Evolutionary conservation across 495 filamentous ascomycete genomes (phyloP), one percentile per base, ranked within the genome.

Genomic region (Xylaria acuta): DNA sequence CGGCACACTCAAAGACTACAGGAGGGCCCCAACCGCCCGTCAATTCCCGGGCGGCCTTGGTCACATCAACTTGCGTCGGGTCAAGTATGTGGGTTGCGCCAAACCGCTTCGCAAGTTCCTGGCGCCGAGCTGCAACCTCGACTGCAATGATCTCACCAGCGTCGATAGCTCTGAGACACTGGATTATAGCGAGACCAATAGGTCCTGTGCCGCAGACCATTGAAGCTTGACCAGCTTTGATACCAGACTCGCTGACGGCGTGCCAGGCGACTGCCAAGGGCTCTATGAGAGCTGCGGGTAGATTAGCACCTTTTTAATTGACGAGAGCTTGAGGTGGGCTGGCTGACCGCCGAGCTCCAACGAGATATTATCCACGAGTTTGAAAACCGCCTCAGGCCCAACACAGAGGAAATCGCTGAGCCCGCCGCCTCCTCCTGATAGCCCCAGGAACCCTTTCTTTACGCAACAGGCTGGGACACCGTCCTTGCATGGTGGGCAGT

Each of bases 181-280:
- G 88, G n/a, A 91, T 82, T 30, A 91, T 82, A 7, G 85, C 82
- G n/a, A 92, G 80, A 7, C 90, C 89, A 53, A 92, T 89, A 0
- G 90, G 89, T 0, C 89, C 90, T 4, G 85, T 89, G 25, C 90
- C 90, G 11, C 91, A 75, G 32, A 92, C 80, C 22, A 92, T 75
- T 4, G 84, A 84, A 3, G 81, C 81, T 64, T 88, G 82, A n/a
- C 81, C 80, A 20, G 77, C 69, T 67, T 89, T 84, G 74, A 89
- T 82, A 0, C 85, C 82, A 20, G 84, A 86, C 54, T 83, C 76
- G 22, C 85, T 86, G 51, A 92, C 86, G n/a, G 88, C 89, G 76
- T 92, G 89, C 89, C 89, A 92, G 66, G 84, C 90, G 5, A 92
- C 90, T 12, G 88, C 80, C 0, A 92, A 80, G 0, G 90, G 90